These are phyloP conservation scores for Monosporascus sp. DNA, from an alignment of 2,329 filamentous ascomycete species.

Conservation along the genomic window DNA sequence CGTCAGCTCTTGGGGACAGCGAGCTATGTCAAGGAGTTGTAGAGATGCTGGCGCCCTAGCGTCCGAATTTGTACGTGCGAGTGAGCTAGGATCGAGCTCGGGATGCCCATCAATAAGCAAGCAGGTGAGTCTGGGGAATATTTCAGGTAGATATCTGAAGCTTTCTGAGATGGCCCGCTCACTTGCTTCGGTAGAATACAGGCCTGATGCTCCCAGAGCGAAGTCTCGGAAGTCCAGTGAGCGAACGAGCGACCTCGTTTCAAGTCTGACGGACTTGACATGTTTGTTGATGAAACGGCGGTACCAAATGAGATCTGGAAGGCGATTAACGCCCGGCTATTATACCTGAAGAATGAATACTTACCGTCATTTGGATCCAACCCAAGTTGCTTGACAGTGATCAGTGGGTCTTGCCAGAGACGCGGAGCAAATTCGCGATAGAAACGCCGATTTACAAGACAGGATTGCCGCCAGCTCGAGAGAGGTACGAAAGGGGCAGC, in stretches of 20 bases:
- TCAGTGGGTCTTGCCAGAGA: slow-evolving; percentile 47
- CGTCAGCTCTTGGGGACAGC: slow-evolving; percentile 35
- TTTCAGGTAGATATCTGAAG: slow-evolving; percentile 30
- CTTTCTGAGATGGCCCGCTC: slow-evolving; percentile 32
- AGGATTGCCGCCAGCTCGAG: slow-evolving; percentile 39
- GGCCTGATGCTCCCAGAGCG: slow-evolving; percentile 32
- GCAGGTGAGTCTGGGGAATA: slow-evolving; percentile 40
- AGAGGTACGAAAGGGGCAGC: slow-evolving; percentile 39
- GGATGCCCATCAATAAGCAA: slow-evolving; percentile 43
- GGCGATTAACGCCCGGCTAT: no score
- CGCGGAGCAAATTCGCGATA: slow-evolving; percentile 44
- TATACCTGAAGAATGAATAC: slow-evolving; percentile 5
- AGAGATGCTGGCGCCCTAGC: slow-evolving; percentile 15
- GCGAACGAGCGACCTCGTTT: slow-evolving; percentile 38
- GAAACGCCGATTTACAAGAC: slow-evolving; percentile 42
- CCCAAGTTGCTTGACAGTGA: slow-evolving; percentile 31
- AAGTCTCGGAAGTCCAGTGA: slow-evolving; percentile 44
- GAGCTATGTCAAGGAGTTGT: slow-evolving; percentile 40
- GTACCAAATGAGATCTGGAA: slow-evolving; percentile 44
- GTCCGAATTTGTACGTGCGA: slow-evolving; percentile 18
- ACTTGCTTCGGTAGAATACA: slow-evolving; percentile 33
- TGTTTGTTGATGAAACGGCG: slow-evolving; percentile 38
- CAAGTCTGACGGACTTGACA: slow-evolving; percentile 26
- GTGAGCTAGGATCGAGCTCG: slow-evolving; percentile 36
- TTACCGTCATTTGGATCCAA: slow-evolving; percentile 41